Conservation (phyloP, 192 early-diverging fungal genomes). For the Backusella liffmaniae region DNA sequence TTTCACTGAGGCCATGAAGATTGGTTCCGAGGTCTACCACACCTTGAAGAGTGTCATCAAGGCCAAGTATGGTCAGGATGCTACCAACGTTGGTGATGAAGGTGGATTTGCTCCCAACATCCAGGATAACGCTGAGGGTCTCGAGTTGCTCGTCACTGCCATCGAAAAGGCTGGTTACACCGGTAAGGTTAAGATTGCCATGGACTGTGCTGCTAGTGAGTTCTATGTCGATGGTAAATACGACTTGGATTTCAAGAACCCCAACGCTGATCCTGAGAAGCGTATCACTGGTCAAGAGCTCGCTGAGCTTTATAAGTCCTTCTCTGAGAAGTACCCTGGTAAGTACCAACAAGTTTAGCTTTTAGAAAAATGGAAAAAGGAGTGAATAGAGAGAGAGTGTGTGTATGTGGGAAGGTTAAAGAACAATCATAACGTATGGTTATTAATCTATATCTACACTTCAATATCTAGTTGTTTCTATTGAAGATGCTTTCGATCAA, state of each 20-base stretch:
- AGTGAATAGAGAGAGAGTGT: too few species aligned
- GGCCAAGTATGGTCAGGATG: slow-evolving; percentile 98
- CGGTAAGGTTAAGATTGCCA: slow-evolving; percentile 94
- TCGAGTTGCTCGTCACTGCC: slow-evolving; percentile 85
- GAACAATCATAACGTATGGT: background rate
- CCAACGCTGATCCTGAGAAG: slow-evolving; percentile 74
- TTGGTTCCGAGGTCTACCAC: slow-evolving; percentile 98
- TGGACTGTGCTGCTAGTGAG: slow-evolving; percentile 98
- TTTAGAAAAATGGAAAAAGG: background rate
- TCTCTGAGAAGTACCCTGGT: slow-evolving; percentile 79
- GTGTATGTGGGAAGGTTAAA: background rate
- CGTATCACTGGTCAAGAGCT: slow-evolving; percentile 77
- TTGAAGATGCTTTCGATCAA: slow-evolving; percentile 99
- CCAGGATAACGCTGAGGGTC: slow-evolving; percentile 94
- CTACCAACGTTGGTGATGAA: slow-evolving; percentile 99
- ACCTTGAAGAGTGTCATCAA: slow-evolving; percentile 95
- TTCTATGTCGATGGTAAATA: slow-evolving; percentile 98
- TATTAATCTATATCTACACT: background rate
- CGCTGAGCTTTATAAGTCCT: slow-evolving; percentile 80
- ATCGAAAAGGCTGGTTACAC: slow-evolving; percentile 96
- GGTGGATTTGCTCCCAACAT: slow-evolving; percentile 99
- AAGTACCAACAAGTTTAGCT: slow-evolving; percentile 19
- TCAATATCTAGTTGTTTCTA: slow-evolving; percentile 67
- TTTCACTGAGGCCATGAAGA: slow-evolving; percentile 97
- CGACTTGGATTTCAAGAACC: slow-evolving; percentile 98